Base-by-base conservation (phyloP, 495 filamentous ascomycete genomes). In the Aspergillus ostianus region DNA sequence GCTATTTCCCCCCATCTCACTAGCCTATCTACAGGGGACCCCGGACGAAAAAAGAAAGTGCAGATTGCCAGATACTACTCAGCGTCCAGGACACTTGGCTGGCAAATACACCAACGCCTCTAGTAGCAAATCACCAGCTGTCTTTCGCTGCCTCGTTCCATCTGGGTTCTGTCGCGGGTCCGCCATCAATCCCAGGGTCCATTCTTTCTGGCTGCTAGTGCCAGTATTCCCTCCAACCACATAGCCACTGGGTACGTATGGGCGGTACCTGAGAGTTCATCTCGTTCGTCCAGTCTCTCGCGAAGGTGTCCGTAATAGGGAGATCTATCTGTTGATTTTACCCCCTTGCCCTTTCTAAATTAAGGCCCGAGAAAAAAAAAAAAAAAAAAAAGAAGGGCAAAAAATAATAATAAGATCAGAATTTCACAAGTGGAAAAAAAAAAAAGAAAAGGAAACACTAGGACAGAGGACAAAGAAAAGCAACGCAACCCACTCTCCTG, bases 81-180 rank as follows among this genome's bases (percentile, higher is more conserved):
- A 56, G 45, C 23, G 21, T 48, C 54, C 8, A 56, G 41, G 26
- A 48, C 45, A 56, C 45, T 56, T 56, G 54, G 21, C 44, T 45
- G 19, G 50, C 54, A 41, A 26, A 56, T 56, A 48, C 27, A 17
- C 45, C 54, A 46, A 27, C 44, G 12, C 54, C 55, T 52, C 44
- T 45, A 49, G 45, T 60, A 59, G 64, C 64, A 58, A 61, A 60
- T 54, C 56, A 53, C 49, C 57, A 45, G 47, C 55, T 56, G 13
- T 32, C 36, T 26, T 49, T 57, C 53, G 23, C 47, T 45, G 47
- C 48, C 63, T 62, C 53, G 50, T 53, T 48, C 58, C 58, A 61
- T 53, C 61, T 59, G 57, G 59, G 58, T 67, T 70, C 66, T 69
- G 64, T 55, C 69, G 67, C 62, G 56, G 60, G 64, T 60, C 57